These are phyloP conservation scores for Verruconis gallopava DNA, from an alignment of 2,329 filamentous ascomycete genomes.

Conservation along the genomic window DNA sequence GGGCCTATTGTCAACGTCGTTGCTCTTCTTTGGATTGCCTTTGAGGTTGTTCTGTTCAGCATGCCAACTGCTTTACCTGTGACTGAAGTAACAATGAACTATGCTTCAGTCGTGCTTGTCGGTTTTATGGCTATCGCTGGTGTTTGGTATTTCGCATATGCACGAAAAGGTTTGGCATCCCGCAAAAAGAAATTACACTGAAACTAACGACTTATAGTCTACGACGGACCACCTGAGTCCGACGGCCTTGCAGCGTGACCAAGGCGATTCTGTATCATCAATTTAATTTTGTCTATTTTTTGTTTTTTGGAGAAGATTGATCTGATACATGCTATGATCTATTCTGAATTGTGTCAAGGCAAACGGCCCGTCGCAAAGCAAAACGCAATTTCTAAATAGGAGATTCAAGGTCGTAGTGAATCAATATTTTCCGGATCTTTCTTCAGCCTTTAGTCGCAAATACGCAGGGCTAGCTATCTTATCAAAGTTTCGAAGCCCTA, in stretches of 20 bases:
- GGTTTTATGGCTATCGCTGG: slow-evolving; percentile 25
- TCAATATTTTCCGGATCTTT: too few species aligned
- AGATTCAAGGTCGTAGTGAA: too few species aligned
- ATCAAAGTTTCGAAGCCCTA: too few species aligned
- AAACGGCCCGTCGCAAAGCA: too few species aligned
- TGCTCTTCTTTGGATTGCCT: slow-evolving; percentile 47
- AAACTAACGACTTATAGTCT: neutral
- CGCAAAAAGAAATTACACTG: neutral
- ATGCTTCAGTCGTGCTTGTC: slow-evolving; percentile 28
- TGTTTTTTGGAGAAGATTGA: too few species aligned
- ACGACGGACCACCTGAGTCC: slow-evolving; percentile 7
- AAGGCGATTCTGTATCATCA: too few species aligned
- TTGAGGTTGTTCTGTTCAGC: slow-evolving; percentile 62
- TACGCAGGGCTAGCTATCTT: too few species aligned
- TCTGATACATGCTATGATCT: too few species aligned
- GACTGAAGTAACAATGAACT: slow-evolving; percentile 30
- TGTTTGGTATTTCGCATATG: slow-evolving; percentile 19
- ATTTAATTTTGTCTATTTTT: too few species aligned
- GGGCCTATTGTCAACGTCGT: slow-evolving; percentile 7
- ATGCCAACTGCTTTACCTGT: slow-evolving; percentile 45
- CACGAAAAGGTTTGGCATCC: slow-evolving; percentile 22
- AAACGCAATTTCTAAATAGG: too few species aligned
- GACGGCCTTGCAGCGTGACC: slow-evolving; percentile 5
- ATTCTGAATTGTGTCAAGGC: too few species aligned
- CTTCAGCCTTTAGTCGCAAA: too few species aligned